Evolutionary conservation across 2,329 filamentous ascomycete genomes (phyloP).

Genomic region (Diaporthe sp.): DNA sequence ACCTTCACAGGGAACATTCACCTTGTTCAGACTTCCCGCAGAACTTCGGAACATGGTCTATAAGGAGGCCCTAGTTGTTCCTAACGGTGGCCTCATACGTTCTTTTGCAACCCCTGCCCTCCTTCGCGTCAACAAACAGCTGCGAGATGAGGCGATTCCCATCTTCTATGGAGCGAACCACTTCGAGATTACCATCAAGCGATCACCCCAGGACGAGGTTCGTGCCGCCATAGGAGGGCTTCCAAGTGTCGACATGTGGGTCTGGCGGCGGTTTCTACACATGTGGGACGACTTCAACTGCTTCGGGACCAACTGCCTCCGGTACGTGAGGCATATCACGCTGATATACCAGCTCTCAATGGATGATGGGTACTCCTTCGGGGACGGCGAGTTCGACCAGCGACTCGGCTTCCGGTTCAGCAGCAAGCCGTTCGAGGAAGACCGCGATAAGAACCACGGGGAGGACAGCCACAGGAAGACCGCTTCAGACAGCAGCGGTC

Average conservation of each 20-base stretch:
- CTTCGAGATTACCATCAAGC: background rate
- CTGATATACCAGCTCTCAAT: background rate
- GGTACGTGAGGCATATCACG: background rate
- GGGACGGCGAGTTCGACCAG: background rate
- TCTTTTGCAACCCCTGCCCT: background rate
- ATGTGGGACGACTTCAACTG: background rate
- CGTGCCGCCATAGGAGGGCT: rapidly evolving
- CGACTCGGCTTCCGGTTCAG: background rate
- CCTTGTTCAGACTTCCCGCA: background rate
- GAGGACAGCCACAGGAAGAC: background rate
- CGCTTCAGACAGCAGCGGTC: background rate
- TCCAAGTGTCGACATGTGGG: background rate
- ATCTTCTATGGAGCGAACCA: background rate
- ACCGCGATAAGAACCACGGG: background rate
- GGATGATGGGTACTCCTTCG: background rate
- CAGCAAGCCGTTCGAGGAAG: background rate
- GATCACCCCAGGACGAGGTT: background rate
- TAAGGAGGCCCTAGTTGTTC: background rate
- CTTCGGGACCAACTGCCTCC: background rate
- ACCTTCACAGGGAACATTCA: background rate
- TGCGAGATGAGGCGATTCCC: background rate
- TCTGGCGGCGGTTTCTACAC: background rate
- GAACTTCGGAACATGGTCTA: background rate
- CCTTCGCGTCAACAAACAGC: background rate
- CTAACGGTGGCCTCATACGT: rapidly evolving